Evolutionary conservation across 345 rosid species (phyloP).

Genomic region (Durio zibethinus): DNA sequence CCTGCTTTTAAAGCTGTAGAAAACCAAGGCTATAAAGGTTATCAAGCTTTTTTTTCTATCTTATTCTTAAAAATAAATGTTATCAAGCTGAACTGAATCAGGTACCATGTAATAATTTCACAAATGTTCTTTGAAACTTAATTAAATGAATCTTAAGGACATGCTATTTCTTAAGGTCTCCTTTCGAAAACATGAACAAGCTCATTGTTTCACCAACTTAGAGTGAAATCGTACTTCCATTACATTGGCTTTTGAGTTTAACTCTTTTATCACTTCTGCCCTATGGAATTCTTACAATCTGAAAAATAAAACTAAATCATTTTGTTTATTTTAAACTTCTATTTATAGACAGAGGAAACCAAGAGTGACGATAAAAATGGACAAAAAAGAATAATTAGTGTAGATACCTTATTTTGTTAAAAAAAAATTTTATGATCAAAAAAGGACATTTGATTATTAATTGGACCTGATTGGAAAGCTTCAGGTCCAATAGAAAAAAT

Average conservation of each 20-base stretch:
- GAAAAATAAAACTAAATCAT: conserved; percentile 14
- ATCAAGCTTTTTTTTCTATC: background rate
- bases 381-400: conserved; percentile 79
- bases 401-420: no score
- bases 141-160: background rate
- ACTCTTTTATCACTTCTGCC: background rate
- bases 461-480: no score
- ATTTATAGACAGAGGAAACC: conserved; percentile 87
- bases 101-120: background rate
- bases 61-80: background rate
- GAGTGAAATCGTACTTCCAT: background rate
- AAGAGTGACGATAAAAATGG: conserved; percentile 86
- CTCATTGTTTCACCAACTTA: background rate
- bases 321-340: conserved; percentile 1
- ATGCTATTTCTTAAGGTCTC: conserved; percentile 2
- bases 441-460: no score
- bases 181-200: background rate
- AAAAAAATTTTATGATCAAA: no score
- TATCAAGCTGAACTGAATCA: background rate
- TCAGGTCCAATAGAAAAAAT: no score
- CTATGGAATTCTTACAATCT: background rate
- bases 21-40: background rate
- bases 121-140: background rate
- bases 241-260: background rate
- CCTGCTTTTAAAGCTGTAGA: background rate